phyloP scores from a whole-genome alignment of 176 grass and related monocot genomes.

The Zizania latifolia region DNA sequence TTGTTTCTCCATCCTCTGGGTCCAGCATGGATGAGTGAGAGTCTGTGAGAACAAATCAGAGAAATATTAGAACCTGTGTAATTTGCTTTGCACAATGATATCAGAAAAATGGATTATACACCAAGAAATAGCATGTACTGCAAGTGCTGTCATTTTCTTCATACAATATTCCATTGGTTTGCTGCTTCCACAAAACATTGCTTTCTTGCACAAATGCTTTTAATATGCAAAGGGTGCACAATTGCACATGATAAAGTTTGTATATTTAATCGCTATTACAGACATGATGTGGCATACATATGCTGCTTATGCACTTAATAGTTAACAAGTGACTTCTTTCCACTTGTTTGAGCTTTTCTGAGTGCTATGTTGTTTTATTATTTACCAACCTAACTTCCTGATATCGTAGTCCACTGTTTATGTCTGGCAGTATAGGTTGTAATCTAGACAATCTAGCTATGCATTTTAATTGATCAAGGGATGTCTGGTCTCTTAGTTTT shows the following conservation, averaged over 20 bases:
- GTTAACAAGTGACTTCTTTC: not conserved
- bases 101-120: not conserved
- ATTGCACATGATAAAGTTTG: not conserved
- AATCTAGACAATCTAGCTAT: not conserved
- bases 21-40: conserved; percentile 37
- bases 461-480: not conserved
- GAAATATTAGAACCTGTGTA: not conserved
- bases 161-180: not conserved
- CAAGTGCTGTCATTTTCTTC: not conserved
- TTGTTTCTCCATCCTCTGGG: conserved; percentile 44
- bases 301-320: not conserved
- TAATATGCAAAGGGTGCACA: conserved; percentile 15
- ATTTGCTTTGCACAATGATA: conserved; percentile 19
- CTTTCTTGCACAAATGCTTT: conserved; percentile 2
- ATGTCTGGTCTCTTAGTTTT: not conserved
- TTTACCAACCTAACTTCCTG: not conserved
- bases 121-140: not conserved
- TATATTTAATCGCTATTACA: not conserved
- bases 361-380: conserved; percentile 4
- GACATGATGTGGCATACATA: not conserved
- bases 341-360: not conserved
- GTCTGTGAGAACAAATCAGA: conserved; percentile 31
- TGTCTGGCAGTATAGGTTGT: not conserved
- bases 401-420: not conserved
- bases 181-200: not conserved